phyloP scores from a whole-genome alignment of 257 asterid species.

The Buddleja alternifolia region DNA sequence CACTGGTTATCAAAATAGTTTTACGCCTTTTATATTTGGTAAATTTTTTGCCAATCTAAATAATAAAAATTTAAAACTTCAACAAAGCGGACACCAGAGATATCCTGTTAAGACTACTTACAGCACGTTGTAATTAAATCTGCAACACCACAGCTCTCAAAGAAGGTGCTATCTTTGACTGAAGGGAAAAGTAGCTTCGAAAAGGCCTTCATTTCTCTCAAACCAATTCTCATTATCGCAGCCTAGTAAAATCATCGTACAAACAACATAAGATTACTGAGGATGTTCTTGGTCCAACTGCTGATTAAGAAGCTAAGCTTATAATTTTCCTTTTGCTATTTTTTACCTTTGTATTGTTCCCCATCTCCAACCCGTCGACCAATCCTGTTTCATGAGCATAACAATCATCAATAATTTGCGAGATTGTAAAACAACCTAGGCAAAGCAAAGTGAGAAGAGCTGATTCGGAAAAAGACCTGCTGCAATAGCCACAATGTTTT shows the following conservation, averaged over 20 bases:
- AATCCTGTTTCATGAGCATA: no score
- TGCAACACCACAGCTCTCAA: constrained; percentile 97
- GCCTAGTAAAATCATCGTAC: constrained; percentile 53
- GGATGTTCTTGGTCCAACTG: neutral
- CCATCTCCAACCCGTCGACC: constrained; percentile 95
- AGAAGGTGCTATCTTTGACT: constrained; percentile 86
- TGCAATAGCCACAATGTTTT: constrained; percentile 85
- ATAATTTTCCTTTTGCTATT: neutral
- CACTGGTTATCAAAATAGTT: constrained; percentile 57
- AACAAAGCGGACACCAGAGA: no score
- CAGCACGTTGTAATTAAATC: constrained; percentile 94
- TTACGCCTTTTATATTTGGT: no score
- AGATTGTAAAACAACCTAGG: no score
- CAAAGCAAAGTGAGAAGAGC: no score
- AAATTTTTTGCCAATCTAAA: no score
- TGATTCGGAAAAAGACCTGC: no score
- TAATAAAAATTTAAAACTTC: no score
- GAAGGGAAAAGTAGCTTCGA: constrained; percentile 84
- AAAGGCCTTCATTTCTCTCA: constrained; percentile 91
- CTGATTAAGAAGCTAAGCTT: neutral
- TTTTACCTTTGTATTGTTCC: constrained; percentile 88
- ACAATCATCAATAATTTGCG: no score
- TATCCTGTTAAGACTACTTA: constrained; percentile 45
- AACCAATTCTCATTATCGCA: constrained; percentile 93
- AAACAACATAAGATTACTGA: constrained; percentile 9